Base-by-base conservation (phyloP, 75 land plant species). In the Pseudotsuga menziesii region DNA sequence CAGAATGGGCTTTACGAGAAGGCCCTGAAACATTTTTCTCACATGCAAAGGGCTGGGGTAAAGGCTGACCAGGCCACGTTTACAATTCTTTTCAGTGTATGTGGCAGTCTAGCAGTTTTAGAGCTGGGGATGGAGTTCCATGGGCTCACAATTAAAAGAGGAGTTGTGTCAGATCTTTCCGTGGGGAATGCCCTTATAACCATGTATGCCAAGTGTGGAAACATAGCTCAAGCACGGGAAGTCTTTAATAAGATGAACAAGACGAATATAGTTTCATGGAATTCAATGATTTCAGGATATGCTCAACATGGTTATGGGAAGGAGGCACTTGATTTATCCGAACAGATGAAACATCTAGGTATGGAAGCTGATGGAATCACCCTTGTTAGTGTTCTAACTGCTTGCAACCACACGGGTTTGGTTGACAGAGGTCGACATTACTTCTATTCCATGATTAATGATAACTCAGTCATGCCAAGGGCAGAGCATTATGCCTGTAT, bases 131-230 rank as follows among this genome's bases (percentile, higher is more conserved):
- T 23, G 61, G 29, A 22, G 75, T 39, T 39, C 27, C 19, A 57
- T 57, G 60, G 81, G 69, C 25, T 78, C 22, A 36, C 78, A 76
- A 76, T 78, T 80, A 29, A 75, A 75, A 60, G 79, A 41, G 11
- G 76, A 61, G 66, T 48, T 80, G 77, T 54, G 44, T 62, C 61
- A 27, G 78, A 80, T 52, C 56, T 35, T 15, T 26, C 62, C 22
- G 39, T 78, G 16, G 75, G 81, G 81, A 80, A 80, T 75, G 80
- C 81, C 48, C 58, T 80, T 48, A 60, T 80, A 36, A 54, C 79
- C 57, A 75, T 83, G 59, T 84, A 87, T 61, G 83, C 86, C 19
- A 87, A 66, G 69, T 79, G 75, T 57, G 89, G 87, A 56, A 63
- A 78, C 20, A 54, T 81, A 55, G 78, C 75, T n/a, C 58, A 78